Percentiles rank a stretch among this genome's conserved stretches.
Evolutionary conservation across 2,329 filamentous ascomycete species (phyloP).

Genomic region (Trichoderma endophyticum): DNA sequence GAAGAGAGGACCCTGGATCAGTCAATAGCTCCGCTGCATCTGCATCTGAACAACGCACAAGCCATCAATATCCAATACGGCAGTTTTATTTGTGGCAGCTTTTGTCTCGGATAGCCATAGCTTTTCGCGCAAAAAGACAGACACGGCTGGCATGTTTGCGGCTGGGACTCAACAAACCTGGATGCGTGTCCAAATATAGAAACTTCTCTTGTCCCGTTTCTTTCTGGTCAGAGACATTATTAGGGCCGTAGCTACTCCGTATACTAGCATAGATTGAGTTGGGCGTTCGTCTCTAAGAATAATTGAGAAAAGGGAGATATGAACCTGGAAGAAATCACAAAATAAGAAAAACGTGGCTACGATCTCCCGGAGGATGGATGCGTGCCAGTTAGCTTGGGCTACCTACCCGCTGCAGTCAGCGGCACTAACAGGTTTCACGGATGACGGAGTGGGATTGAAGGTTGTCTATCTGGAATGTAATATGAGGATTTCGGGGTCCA

Average conservation of each 20-base stretch:
- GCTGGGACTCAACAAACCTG: neutral
- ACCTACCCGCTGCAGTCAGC: neutral
- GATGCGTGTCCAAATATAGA: neutral
- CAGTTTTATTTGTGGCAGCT: neutral
- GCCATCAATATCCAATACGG: neutral
- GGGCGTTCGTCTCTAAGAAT: neutral
- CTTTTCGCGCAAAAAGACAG: neutral
- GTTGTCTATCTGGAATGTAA: neutral
- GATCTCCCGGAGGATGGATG: neutral
- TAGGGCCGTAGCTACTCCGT: neutral
- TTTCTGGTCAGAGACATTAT: neutral
- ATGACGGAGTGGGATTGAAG: neutral
- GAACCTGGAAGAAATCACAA: neutral
- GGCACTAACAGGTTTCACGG: neutral
- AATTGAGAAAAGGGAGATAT: neutral
- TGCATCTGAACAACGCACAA: neutral
- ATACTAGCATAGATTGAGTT: neutral
- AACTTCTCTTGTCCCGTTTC: neutral
- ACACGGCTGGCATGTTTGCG: neutral
- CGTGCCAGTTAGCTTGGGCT: neutral
- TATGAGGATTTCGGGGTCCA: neutral
- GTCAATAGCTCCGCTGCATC: neutral
- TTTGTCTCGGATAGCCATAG: neutral
- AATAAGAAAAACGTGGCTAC: neutral
- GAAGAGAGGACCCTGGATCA: neutral